Evolutionary conservation across 139 green algal species (phyloP).

Genomic region (Chlamydomonas schloesseri): DNA sequence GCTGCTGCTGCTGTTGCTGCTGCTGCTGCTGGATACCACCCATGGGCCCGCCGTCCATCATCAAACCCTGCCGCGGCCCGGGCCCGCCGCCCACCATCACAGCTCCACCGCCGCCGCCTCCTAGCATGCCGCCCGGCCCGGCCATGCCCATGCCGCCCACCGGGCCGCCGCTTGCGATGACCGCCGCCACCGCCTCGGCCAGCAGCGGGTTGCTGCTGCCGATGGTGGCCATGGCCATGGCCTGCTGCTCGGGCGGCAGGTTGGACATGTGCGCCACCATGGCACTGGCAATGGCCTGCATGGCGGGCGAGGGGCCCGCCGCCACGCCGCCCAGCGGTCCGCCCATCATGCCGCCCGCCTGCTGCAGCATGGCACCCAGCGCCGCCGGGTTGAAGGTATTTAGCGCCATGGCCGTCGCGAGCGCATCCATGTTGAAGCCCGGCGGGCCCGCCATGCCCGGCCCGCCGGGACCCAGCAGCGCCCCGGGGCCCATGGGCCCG

Average conservation of each 20-base stretch:
- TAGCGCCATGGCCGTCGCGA: constrained; percentile 1
- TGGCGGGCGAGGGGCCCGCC: background rate
- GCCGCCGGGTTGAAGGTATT: constrained; percentile 4
- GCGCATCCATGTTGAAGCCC: constrained; percentile 12
- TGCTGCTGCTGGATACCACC: background rate
- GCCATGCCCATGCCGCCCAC: background rate
- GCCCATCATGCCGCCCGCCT: constrained; percentile 26
- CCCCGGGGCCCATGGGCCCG: background rate
- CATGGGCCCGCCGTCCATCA: background rate
- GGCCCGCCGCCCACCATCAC: background rate
- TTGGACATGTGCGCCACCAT: constrained; percentile 23
- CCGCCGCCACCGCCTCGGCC: constrained; percentile 14
- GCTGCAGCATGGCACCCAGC: constrained; percentile 7
- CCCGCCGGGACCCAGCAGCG: too few species aligned
- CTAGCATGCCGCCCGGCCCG: background rate
- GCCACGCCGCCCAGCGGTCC: background rate
- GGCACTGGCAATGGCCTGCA: constrained; percentile 10
- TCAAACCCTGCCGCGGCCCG: background rate
- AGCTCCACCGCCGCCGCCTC: background rate
- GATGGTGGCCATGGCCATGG: constrained; percentile 29
- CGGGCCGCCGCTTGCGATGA: background rate
- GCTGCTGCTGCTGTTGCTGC: background rate
- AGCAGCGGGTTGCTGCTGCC: constrained; percentile 6
- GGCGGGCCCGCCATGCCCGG: background rate
- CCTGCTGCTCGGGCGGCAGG: constrained; percentile 30